phyloP scores from a whole-genome alignment of 306 rosid species.

The Ochetophila trinervis region DNA sequence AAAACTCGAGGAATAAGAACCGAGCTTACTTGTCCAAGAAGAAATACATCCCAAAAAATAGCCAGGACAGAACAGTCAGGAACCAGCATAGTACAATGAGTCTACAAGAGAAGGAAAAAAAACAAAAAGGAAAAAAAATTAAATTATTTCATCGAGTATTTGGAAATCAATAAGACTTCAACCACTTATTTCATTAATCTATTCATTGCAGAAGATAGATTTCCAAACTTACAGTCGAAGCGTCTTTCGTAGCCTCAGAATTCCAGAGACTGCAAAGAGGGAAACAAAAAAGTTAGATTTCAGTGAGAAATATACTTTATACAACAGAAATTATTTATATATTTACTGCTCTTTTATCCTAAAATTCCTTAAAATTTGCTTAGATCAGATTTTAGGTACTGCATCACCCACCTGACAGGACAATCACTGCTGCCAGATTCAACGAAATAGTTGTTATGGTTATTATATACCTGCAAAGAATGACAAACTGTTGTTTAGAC shows the following conservation, averaged over 20 bases:
- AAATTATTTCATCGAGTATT: no score
- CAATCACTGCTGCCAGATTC: slow-evolving; percentile 46
- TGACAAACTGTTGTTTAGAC: background rate
- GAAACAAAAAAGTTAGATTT: slow-evolving; percentile 29
- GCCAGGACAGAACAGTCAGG: slow-evolving; percentile 56
- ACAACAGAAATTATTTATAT: background rate
- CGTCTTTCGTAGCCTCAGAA: slow-evolving; percentile 36
- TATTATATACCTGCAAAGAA: slow-evolving; percentile 51
- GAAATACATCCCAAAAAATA: slow-evolving; percentile 63
- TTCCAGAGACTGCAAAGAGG: slow-evolving; percentile 46
- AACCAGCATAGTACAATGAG: slow-evolving; percentile 60
- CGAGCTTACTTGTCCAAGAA: slow-evolving; percentile 50
- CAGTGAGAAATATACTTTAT: slow-evolving; percentile 17
- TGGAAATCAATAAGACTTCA: no score
- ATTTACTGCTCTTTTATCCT: background rate
- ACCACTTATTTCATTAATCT: no score
- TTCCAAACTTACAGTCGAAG: slow-evolving; percentile 48
- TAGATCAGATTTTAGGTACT: no score
- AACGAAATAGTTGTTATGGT: slow-evolving; percentile 43
- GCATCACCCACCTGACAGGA: slow-evolving; percentile 45
- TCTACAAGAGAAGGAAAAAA: slow-evolving; percentile 35
- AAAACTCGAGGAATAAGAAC: no score
- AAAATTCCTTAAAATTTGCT: no score
- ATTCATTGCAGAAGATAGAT: no score
- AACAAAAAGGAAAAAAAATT: background rate